These are phyloP conservation scores for Styphnolobium japonicum DNA, from an alignment of 306 rosid species.

Conservation along the genomic window DNA sequence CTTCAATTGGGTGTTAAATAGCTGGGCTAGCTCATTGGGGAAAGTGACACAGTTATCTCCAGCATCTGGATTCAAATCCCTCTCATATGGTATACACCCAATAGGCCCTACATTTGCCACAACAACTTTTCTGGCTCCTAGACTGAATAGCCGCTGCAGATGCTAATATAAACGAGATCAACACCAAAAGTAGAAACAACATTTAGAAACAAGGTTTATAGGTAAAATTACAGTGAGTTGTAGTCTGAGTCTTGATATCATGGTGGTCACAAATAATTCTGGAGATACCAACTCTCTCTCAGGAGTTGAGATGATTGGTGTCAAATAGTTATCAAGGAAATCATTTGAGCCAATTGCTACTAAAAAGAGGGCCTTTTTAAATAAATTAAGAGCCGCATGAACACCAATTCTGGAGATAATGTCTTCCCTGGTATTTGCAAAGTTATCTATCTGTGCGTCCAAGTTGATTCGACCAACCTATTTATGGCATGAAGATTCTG, in stretches of 20 bases:
- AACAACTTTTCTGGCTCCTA: slow-evolving; percentile 65
- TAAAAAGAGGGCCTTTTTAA: slow-evolving; percentile 43
- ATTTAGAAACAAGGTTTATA: neutral
- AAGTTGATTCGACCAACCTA: slow-evolving; percentile 69
- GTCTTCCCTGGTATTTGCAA: slow-evolving; percentile 62
- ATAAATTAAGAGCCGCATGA: slow-evolving; percentile 33
- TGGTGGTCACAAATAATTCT: slow-evolving; percentile 43
- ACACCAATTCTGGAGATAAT: slow-evolving; percentile 54
- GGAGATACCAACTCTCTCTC: slow-evolving; percentile 45
- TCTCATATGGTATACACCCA: slow-evolving; percentile 68
- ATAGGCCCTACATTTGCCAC: slow-evolving; percentile 74
- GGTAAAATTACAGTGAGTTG: slow-evolving; percentile 51
- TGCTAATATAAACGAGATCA: neutral
- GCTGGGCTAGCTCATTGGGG: slow-evolving; percentile 50
- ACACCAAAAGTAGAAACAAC: neutral
- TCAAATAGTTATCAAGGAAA: slow-evolving; percentile 61
- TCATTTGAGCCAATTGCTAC: slow-evolving; percentile 68
- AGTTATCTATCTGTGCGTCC: slow-evolving; percentile 63
- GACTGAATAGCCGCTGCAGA: slow-evolving; percentile 54
- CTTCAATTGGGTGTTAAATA: slow-evolving; percentile 53
- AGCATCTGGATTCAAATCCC: slow-evolving; percentile 47
- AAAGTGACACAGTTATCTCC: slow-evolving; percentile 49
- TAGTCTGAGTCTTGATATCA: slow-evolving; percentile 52
- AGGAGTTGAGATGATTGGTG: slow-evolving; percentile 46
- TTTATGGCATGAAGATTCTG: neutral